Evolutionary conservation across 1,284 basidiomycete species (phyloP).

Genomic region (Austroboletus olivaceoglutinosus): DNA sequence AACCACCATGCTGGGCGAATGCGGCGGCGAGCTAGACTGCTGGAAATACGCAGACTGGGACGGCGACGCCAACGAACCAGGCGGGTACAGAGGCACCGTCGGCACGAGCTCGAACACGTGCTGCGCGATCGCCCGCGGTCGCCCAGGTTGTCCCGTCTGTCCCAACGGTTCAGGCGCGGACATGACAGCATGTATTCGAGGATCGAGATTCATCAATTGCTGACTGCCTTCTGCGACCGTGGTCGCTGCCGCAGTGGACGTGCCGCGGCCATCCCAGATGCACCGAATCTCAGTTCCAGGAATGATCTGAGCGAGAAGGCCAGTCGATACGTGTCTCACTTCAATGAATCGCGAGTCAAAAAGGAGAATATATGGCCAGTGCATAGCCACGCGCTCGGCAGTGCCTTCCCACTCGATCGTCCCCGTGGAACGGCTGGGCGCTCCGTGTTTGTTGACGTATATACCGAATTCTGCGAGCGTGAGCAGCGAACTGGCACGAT

Average conservation of each 20-base stretch:
- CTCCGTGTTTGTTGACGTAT: slow-evolving; percentile 86
- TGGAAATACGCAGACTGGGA: slow-evolving; percentile 61
- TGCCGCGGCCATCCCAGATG: slow-evolving; percentile 82
- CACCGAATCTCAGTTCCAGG: slow-evolving; percentile 78
- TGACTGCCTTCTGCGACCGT: slow-evolving; percentile 23
- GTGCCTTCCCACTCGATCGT: slow-evolving; percentile 96
- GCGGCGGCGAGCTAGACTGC: slow-evolving; percentile 58
- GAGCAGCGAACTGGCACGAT: slow-evolving; percentile 4
- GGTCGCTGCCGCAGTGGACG: slow-evolving; percentile 38
- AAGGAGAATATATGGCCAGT: slow-evolving; percentile 86
- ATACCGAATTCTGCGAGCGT: slow-evolving; percentile 79
- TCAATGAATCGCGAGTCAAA: slow-evolving; percentile 94
- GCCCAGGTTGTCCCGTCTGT: slow-evolving; percentile 36
- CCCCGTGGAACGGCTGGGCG: slow-evolving; percentile 68
- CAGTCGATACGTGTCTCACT: slow-evolving; percentile 82
- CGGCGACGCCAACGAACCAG: slow-evolving; percentile 62
- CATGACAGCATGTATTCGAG: slow-evolving; percentile 75
- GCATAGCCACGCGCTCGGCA: slow-evolving; percentile 83
- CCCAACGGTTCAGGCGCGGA: slow-evolving; percentile 48
- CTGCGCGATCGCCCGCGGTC: slow-evolving; percentile 53
- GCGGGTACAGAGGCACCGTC: slow-evolving; percentile 67
- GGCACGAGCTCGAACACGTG: slow-evolving; percentile 82
- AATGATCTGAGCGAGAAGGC: slow-evolving; percentile 88
- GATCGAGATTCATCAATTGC: slow-evolving; percentile 61
- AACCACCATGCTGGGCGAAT: slow-evolving; percentile 46